These are phyloP conservation scores for Pseudocercospora cruenta DNA, from an alignment of 2,329 filamentous ascomycete species.

Conservation along the genomic window DNA sequence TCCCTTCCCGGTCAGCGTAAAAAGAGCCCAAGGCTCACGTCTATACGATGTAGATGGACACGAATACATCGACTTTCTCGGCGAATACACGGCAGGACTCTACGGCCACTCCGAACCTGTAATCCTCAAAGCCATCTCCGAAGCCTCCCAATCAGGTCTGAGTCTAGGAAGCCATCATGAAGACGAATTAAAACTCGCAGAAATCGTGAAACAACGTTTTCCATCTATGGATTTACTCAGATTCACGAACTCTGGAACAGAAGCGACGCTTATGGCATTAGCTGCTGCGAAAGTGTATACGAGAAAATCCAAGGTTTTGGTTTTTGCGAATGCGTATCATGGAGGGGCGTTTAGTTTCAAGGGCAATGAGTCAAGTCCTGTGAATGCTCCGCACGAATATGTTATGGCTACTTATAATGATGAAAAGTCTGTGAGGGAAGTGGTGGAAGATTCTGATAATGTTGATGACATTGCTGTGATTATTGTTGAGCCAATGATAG, in stretches of 20 bases:
- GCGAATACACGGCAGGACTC: conserved; percentile 67
- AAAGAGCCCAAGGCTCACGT: conserved; percentile 33
- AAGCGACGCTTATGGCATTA: conserved; percentile 65
- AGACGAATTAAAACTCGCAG: conserved; percentile 58
- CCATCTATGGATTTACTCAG: conserved; percentile 57
- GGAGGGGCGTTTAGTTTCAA: conserved; percentile 58
- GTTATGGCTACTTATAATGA: conserved; percentile 67
- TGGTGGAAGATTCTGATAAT: conserved; percentile 40
- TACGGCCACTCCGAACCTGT: conserved; percentile 66
- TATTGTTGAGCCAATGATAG: conserved; percentile 69
- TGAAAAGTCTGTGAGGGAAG: conserved; percentile 48
- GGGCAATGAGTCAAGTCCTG: conserved; percentile 16
- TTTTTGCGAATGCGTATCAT: conserved; percentile 58
- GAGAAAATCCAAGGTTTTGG: conserved; percentile 50
- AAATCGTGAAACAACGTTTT: conserved; percentile 59
- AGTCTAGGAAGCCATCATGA: conserved; percentile 59
- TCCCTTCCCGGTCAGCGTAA: conserved; percentile 44
- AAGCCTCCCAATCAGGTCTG: conserved; percentile 54
- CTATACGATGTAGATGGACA: conserved; percentile 39
- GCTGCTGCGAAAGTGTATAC: conserved; percentile 57
- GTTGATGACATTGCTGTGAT: conserved; percentile 61
- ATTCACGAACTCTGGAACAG: conserved; percentile 69
- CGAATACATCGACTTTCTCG: conserved; percentile 62
- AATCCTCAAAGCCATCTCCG: conserved; percentile 56
- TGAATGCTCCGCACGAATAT: conserved; percentile 57